These are phyloP conservation scores for Trichoderma pleuroti DNA, from an alignment of 2,329 filamentous ascomycete species.

Conservation along the genomic window DNA sequence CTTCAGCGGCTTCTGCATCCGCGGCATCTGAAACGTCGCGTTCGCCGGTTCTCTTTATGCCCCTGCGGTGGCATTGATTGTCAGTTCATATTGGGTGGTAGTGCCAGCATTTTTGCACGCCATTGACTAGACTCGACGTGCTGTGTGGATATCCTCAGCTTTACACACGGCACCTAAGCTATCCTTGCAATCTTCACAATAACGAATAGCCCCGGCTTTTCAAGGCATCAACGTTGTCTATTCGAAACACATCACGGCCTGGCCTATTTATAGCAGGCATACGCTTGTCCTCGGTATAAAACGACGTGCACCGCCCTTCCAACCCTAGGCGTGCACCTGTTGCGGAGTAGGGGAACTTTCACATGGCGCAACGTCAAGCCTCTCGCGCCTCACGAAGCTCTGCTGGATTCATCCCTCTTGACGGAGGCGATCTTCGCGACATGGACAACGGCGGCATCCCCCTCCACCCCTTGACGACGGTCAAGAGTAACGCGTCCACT, in stretches of 20 bases:
- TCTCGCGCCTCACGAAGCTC: slow-evolving; percentile 25
- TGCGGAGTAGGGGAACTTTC: not conserved
- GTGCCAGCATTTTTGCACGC: not conserved
- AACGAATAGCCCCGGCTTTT: not conserved
- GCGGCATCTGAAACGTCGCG: slow-evolving; percentile 1
- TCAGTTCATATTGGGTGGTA: not conserved
- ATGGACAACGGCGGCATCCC: slow-evolving; percentile 41
- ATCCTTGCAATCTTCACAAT: slow-evolving; percentile 7
- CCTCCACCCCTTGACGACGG: slow-evolving; percentile 45
- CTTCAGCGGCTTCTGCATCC: slow-evolving; percentile 19
- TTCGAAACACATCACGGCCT: not conserved
- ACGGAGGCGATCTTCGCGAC: slow-evolving; percentile 31
- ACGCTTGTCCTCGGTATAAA: not conserved
- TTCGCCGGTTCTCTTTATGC: not conserved
- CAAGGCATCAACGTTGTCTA: not conserved
- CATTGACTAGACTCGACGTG: not conserved
- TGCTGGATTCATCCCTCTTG: slow-evolving; percentile 46
- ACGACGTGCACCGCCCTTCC: not conserved
- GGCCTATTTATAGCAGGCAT: not conserved
- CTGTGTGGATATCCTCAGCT: slow-evolving; percentile 5
- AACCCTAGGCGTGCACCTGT: not conserved
- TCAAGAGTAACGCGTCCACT: slow-evolving; percentile 53
- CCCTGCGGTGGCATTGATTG: not conserved
- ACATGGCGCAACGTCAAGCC: slow-evolving; percentile 22
- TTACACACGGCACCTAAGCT: not conserved